phyloP scores from a whole-genome alignment of 179 eudicot genomes.

The Silene coronaria region DNA sequence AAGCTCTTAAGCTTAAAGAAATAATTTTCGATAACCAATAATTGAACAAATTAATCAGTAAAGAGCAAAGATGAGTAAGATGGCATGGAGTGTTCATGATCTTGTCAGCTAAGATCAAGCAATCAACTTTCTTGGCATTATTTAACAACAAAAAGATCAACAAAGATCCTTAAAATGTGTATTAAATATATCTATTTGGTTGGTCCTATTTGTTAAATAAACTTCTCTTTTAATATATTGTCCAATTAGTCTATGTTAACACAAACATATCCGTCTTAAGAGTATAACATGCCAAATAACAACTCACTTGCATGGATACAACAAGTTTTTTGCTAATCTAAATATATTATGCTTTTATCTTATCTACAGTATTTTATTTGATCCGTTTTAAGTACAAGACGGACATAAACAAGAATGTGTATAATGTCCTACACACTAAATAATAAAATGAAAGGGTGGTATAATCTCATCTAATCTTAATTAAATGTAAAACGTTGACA shows the following conservation, averaged over 20 bases:
- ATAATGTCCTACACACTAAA: too few relatives aligned
- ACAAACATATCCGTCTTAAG: too few relatives aligned
- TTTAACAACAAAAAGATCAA: neutral
- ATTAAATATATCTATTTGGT: neutral
- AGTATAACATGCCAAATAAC: too few relatives aligned
- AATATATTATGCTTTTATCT: too few relatives aligned
- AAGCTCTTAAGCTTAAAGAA: too few relatives aligned
- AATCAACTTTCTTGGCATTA: neutral
- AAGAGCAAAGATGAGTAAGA: neutral
- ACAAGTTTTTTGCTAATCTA: too few relatives aligned
- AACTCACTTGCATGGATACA: too few relatives aligned
- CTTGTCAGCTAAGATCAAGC: slow-evolving; percentile 3
- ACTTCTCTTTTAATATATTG: neutral
- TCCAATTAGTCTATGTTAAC: too few relatives aligned
- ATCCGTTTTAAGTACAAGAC: too few relatives aligned
- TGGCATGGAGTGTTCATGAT: neutral
- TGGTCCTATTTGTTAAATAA: neutral
- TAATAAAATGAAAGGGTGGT: neutral
- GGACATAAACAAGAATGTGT: too few relatives aligned
- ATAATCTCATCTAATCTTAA: neutral
- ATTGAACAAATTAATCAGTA: neutral
- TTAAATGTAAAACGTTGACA: slow-evolving; percentile 2
- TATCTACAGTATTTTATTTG: too few relatives aligned
- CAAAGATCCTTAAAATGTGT: neutral
- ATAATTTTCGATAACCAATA: too few relatives aligned